phyloP scores from a whole-genome alignment of 768 basidiomycete genomes.

The Strobilomyces confusus region DNA sequence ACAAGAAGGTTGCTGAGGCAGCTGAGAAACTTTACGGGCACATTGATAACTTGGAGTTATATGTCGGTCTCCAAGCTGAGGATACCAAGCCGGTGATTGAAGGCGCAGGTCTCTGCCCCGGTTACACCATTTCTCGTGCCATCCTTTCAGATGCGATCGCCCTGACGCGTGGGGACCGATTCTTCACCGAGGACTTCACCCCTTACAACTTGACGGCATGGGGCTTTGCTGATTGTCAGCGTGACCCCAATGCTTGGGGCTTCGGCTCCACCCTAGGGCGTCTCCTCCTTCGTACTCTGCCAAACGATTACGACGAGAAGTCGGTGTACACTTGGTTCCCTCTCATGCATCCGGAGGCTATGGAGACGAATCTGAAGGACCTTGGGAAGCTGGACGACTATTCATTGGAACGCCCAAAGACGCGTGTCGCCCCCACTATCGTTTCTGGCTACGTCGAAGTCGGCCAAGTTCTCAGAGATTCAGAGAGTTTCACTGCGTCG shows the following conservation, averaged over 20 bases:
- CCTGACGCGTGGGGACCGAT: conserved; percentile 80
- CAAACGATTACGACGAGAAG: conserved; percentile 62
- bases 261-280: conserved; percentile 69
- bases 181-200: conserved; percentile 79
- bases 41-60: conserved; percentile 75
- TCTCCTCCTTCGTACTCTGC: conserved; percentile 70
- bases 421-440: conserved; percentile 21
- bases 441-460: conserved; percentile 50
- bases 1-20: conserved; percentile 60
- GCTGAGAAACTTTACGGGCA: conserved; percentile 77
- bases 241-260: conserved; percentile 65
- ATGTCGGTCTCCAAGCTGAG: conserved; percentile 78
- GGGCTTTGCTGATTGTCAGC: conserved; percentile 82
- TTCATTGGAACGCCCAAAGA: conserved; percentile 47
- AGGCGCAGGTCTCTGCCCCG: conserved; percentile 83
- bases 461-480: conserved; percentile 46
- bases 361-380: conserved; percentile 57
- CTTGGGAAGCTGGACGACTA: conserved; percentile 54
- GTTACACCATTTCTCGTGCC: conserved; percentile 81
- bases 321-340: conserved; percentile 85
- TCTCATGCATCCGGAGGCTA: conserved; percentile 72
- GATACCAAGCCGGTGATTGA: conserved; percentile 68
- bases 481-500: conserved; percentile 41
- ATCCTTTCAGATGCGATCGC: conserved; percentile 86
- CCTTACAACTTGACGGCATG: conserved; percentile 77